A percentile compares a stretch with the other conserved stretches of the same genome.
These are phyloP conservation scores for Acacia concinna DNA, from an alignment of 331 rosid genomes.

Conservation along the genomic window DNA sequence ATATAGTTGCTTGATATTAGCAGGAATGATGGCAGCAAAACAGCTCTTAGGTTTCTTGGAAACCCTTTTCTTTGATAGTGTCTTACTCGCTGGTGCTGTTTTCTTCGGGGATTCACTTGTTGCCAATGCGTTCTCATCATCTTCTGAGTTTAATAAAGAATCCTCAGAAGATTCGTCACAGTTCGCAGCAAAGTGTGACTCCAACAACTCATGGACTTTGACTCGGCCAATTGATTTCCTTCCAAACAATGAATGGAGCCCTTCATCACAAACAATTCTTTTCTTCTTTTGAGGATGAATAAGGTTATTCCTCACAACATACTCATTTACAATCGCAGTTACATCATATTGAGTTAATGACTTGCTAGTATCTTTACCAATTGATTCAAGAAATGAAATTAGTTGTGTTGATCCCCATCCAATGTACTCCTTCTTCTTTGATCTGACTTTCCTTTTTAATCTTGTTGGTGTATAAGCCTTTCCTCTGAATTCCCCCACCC, in stretches of 20 bases:
- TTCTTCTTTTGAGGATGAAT: conserved; percentile 60
- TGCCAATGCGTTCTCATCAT: conserved; percentile 27
- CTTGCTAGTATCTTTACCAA: conserved; percentile 54
- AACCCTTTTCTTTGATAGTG: conserved; percentile 32
- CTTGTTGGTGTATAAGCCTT: conserved; percentile 29
- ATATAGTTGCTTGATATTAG: conserved; percentile 70
- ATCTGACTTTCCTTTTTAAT: conserved; percentile 45
- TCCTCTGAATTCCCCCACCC: conserved; percentile 46
- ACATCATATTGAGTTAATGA: conserved; percentile 59
- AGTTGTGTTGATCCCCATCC: conserved; percentile 82
- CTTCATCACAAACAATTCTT: conserved; percentile 59
- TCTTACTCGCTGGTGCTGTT: conserved; percentile 25
- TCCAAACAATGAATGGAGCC: conserved; percentile 63
- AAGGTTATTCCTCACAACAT: conserved; percentile 50
- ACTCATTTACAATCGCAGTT: conserved; percentile 52
- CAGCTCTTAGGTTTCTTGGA: conserved; percentile 46
- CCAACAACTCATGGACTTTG: conserved; percentile 62
- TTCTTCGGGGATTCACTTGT: conserved; percentile 32
- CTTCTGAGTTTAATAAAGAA: conserved; percentile 43
- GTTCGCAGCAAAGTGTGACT: conserved; percentile 62
- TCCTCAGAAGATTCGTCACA: conserved; percentile 46
- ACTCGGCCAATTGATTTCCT: conserved; percentile 59
- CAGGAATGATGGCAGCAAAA: conserved; percentile 61
- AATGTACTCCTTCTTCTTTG: conserved; percentile 54
- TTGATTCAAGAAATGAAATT: conserved; percentile 58